Evolutionary conservation across 2,329 filamentous ascomycete genomes (phyloP).

Genomic region (Epichloe bromicola): DNA sequence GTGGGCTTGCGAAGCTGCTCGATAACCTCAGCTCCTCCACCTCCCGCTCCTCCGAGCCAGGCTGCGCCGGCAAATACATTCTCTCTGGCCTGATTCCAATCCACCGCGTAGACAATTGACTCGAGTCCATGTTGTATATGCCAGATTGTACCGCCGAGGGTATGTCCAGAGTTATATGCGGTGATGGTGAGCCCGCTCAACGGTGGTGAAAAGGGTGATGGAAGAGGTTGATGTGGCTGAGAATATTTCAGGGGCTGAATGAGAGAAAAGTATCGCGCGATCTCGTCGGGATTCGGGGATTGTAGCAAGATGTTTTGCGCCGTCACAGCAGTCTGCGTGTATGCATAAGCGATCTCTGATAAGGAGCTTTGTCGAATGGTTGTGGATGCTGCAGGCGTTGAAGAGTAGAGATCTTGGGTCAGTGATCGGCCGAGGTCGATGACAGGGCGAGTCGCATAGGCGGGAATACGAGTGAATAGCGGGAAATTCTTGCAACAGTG

Average conservation of each 20-base stretch:
- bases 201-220: constrained; percentile 77
- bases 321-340: constrained; percentile 35
- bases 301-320: constrained; percentile 46
- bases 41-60: constrained; percentile 74
- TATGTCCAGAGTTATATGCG: constrained; percentile 92
- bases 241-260: constrained; percentile 94
- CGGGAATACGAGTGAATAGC: constrained; percentile 78
- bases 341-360: constrained; percentile 46
- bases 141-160: constrained; percentile 95
- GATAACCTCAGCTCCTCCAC: constrained; percentile 77
- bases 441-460: constrained; percentile 89
- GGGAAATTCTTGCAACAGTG: constrained; percentile 97
- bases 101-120: constrained; percentile 92
- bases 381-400: constrained; percentile 75
- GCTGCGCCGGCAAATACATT: constrained; percentile 89
- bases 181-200: constrained; percentile 88
- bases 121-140: constrained; percentile 95
- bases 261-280: constrained; percentile 78
- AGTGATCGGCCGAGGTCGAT: constrained; percentile 86
- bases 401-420: constrained; percentile 83
- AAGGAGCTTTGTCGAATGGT: constrained; percentile 64
- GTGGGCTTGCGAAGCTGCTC: constrained; percentile 90
- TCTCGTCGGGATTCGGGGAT: constrained; percentile 75
- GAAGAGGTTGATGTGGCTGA: constrained; percentile 81
- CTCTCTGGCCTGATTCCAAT: constrained; percentile 96